A percentile compares a stretch with the other conserved stretches of the same genome.
Evolutionary conservation across 2,329 filamentous ascomycete species (phyloP).

Genomic region (Ramularia endophylla): DNA sequence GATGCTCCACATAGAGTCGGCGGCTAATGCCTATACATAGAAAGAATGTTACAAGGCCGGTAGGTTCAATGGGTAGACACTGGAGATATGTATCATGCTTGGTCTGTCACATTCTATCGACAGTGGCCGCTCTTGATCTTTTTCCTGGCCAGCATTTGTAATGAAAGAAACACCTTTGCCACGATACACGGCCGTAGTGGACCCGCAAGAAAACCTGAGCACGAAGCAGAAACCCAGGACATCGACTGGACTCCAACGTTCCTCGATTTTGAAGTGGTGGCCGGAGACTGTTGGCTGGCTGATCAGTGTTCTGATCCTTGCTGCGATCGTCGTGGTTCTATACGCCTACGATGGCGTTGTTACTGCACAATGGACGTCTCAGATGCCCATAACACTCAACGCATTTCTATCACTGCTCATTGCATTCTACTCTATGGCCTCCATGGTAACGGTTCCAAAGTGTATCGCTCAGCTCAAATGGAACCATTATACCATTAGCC

Average conservation of each 20-base stretch:
- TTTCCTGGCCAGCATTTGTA: neutral
- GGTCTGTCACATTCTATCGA: neutral
- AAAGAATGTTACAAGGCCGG: neutral
- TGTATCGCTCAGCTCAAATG: slow-evolving; percentile 3
- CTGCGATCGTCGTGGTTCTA: neutral
- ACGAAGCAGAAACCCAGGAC: neutral
- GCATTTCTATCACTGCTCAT: neutral
- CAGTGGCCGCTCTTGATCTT: neutral
- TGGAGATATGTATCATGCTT: neutral
- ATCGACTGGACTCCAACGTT: neutral
- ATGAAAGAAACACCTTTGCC: too few species aligned
- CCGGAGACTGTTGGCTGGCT: neutral
- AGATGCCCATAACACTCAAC: neutral
- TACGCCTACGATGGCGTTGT: neutral
- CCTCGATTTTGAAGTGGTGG: neutral
- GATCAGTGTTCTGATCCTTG: neutral
- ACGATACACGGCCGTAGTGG: neutral
- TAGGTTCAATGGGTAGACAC: neutral
- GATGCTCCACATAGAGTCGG: too few species aligned
- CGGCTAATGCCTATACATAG: slow-evolving; percentile 1
- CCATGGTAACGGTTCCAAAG: neutral
- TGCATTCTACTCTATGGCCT: neutral
- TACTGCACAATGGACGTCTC: neutral
- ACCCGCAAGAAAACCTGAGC: neutral
- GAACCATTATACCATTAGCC: neutral